Evolutionary conservation across 805 yeast species (phyloP).

Genomic region (Kodamaea kakaduensis): DNA sequence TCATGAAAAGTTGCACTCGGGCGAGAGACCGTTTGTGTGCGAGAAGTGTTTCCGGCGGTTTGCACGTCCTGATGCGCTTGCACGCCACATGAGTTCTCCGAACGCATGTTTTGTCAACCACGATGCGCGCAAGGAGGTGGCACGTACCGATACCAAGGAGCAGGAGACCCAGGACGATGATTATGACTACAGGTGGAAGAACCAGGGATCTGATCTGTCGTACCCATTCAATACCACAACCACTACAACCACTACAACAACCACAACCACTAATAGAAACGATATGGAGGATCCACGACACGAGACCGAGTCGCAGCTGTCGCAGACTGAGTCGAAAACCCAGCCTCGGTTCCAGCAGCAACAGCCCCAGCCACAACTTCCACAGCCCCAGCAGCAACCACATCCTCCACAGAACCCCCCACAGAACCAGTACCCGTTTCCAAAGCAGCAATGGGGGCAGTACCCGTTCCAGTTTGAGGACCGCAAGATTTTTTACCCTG

Average conservation of each 20-base stretch:
- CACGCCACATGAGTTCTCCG: slow-evolving; percentile 55
- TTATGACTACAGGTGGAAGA: slow-evolving; percentile 1
- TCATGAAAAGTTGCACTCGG: slow-evolving; percentile 72
- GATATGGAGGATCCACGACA: neutral
- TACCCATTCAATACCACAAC: slow-evolving; percentile 12
- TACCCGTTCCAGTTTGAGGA: too few relatives aligned
- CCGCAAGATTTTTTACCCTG: too few relatives aligned
- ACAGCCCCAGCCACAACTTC: neutral
- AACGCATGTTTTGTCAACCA: slow-evolving; percentile 29
- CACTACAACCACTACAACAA: slow-evolving; percentile 15
- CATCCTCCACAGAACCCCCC: neutral
- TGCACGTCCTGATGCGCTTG: slow-evolving; percentile 73
- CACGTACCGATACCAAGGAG: neutral
- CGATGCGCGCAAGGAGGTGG: slow-evolving; percentile 7
- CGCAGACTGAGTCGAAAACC: neutral
- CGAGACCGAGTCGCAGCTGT: neutral
- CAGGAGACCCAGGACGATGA: neutral
- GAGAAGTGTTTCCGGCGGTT: slow-evolving; percentile 57
- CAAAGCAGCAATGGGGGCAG: neutral
- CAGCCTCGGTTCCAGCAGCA: neutral
- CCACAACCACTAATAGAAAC: slow-evolving; percentile 11
- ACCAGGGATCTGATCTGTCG: neutral
- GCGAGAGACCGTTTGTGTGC: slow-evolving; percentile 67
- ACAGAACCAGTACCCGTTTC: neutral
- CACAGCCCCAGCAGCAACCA: slow-evolving; percentile 6